Conservation (phyloP, 768 basidiomycete species). For the Mycena alexandri region DNA sequence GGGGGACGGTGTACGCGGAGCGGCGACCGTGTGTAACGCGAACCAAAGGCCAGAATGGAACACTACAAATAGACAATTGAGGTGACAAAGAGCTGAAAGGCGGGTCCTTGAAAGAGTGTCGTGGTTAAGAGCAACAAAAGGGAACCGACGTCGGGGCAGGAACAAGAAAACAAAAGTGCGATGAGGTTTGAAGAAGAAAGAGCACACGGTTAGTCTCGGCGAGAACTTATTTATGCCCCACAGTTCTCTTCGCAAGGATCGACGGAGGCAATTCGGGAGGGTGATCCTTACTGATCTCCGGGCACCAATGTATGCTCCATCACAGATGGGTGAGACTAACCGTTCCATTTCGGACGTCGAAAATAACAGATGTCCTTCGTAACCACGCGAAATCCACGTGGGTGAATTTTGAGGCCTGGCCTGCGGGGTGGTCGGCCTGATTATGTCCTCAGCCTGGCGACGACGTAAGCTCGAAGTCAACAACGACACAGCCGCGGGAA, state of each 20-base stretch:
- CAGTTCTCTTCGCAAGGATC: constrained; percentile 9
- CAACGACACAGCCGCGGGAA: too few species aligned
- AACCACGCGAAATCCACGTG: too few species aligned
- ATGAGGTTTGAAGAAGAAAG: not conserved
- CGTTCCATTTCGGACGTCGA: too few species aligned
- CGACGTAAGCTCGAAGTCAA: too few species aligned
- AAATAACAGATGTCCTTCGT: too few species aligned
- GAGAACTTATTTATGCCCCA: constrained; percentile 19
- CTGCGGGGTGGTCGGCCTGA: too few species aligned
- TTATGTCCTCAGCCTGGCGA: too few species aligned
- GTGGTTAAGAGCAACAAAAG: not conserved
- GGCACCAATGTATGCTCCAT: too few species aligned
- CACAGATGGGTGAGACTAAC: too few species aligned
- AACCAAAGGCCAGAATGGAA: not conserved
- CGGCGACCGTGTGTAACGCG: not conserved
- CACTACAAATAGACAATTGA: not conserved
- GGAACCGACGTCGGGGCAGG: not conserved
- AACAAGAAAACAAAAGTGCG: not conserved
- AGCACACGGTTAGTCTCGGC: constrained; percentile 15
- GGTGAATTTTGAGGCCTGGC: too few species aligned
- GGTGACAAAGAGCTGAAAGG: not conserved
- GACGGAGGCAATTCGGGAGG: constrained; percentile 37
- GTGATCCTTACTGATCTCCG: constrained; percentile 8
- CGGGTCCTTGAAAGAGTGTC: constrained; percentile 12
- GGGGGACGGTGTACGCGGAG: not conserved